These are phyloP conservation scores for Sphagnum magellanicum DNA, from an alignment of 228 moss, liverwort and hornwort species.

Conservation along the genomic window DNA sequence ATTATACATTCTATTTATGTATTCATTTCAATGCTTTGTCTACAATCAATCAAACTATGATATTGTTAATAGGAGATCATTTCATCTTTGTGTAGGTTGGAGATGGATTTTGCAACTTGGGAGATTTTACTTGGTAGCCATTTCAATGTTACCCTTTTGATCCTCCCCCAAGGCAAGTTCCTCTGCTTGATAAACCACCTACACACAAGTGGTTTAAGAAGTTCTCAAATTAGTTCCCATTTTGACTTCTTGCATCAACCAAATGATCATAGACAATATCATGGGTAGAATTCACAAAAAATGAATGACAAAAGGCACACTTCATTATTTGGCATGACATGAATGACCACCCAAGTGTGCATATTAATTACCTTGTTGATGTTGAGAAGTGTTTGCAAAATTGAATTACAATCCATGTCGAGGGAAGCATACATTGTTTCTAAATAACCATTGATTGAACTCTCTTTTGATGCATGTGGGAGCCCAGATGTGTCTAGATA, in stretches of 20 bases:
- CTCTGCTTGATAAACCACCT: conserved; percentile 65
- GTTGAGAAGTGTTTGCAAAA: conserved; percentile 62
- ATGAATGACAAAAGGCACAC: no score
- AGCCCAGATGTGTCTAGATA: conserved; percentile 77
- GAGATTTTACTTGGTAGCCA: conserved; percentile 53
- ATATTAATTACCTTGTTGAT: conserved; percentile 40
- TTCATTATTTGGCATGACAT: neutral
- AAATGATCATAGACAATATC: neutral
- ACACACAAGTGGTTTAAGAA: neutral
- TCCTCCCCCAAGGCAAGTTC: conserved; percentile 66
- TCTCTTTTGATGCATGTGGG: conserved; percentile 79
- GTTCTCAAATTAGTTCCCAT: neutral
- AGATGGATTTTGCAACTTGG: no score
- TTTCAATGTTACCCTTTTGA: conserved; percentile 70
- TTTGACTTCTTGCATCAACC: neutral
- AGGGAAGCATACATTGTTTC: conserved; percentile 39
- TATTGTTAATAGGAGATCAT: no score
- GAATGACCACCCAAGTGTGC: neutral
- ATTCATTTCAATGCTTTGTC: no score
- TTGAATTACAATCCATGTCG: conserved; percentile 58
- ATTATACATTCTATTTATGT: neutral
- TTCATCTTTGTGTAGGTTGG: no score
- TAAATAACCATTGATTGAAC: conserved; percentile 69
- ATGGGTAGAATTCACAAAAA: no score
- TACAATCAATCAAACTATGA: no score